phyloP scores from a whole-genome alignment of 1,139 yeast species.

The Kodamaea ohmeri region DNA sequence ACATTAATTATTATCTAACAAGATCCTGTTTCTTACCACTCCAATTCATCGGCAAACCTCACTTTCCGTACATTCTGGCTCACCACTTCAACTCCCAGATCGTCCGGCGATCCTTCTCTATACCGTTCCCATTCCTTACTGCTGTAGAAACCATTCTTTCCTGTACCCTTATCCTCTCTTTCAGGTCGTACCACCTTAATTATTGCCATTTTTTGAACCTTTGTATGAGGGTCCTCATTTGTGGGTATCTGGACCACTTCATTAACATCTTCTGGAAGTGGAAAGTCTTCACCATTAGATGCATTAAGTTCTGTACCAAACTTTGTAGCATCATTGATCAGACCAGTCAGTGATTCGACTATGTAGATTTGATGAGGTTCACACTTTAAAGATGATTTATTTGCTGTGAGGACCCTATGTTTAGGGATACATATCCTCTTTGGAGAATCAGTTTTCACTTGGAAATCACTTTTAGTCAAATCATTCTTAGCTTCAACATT shows the following conservation, averaged over 20 bases:
- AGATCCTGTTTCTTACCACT: constrained; percentile 35
- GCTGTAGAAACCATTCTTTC: constrained; percentile 32
- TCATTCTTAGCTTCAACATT: constrained; percentile 20
- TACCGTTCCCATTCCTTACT: constrained; percentile 30
- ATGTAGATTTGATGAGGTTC: constrained; percentile 36
- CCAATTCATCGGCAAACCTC: constrained; percentile 53
- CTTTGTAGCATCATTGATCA: constrained; percentile 65
- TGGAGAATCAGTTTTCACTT: constrained; percentile 26
- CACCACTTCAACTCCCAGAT: constrained; percentile 17
- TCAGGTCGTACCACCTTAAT: constrained; percentile 42
- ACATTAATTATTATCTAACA: too few relatives aligned
- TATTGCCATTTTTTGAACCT: constrained; percentile 45
- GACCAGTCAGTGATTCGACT: constrained; percentile 69
- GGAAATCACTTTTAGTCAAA: constrained; percentile 15
- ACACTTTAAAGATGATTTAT: constrained; percentile 40
- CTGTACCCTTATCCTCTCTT: constrained; percentile 5
- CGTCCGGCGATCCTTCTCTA: constrained; percentile 10
- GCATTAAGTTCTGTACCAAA: constrained; percentile 76
- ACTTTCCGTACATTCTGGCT: constrained; percentile 26
- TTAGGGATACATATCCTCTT: constrained; percentile 45
- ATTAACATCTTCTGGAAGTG: constrained; percentile 55
- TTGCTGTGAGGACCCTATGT: constrained; percentile 27
- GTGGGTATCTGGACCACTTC: constrained; percentile 71
- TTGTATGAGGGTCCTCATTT: constrained; percentile 29
- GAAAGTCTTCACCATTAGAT: constrained; percentile 59